A percentile compares a stretch with the other conserved stretches of the same genome.
phyloP scores from a whole-genome alignment of 78 protist species.

The Dictyostelium purpureum region DNA sequence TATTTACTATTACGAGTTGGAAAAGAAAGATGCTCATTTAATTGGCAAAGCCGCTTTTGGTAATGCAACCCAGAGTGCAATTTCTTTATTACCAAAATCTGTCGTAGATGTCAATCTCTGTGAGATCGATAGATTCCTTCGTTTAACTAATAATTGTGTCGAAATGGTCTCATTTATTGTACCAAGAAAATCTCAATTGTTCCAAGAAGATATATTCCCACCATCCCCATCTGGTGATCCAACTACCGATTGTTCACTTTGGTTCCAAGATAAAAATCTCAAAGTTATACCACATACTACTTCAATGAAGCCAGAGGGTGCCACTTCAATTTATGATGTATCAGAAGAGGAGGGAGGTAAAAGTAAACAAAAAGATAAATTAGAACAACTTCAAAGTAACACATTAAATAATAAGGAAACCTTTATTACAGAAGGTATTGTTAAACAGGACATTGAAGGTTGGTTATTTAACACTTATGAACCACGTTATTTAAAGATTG shows the following conservation, averaged over 20 bases:
- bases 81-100: slow-evolving; percentile 92
- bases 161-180: slow-evolving; percentile 91
- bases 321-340: slow-evolving; percentile 56
- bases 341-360: slow-evolving; percentile 78
- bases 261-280: neutral
- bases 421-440: slow-evolving; percentile 21
- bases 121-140: slow-evolving; percentile 90
- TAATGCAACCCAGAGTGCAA: slow-evolving; percentile 87
- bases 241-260: slow-evolving; percentile 42
- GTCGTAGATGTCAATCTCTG: slow-evolving; percentile 61
- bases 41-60: slow-evolving; percentile 84
- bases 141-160: slow-evolving; percentile 65
- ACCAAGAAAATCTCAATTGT: slow-evolving; percentile 93
- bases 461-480: slow-evolving; percentile 71
- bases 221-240: slow-evolving; percentile 78
- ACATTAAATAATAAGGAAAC: neutral
- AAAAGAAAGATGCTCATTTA: slow-evolving; percentile 70
- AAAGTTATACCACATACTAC: slow-evolving; percentile 40
- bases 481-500: slow-evolving; percentile 38
- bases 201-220: slow-evolving; percentile 95
- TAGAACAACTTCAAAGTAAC: slow-evolving; percentile 20
- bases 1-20: slow-evolving; percentile 94
- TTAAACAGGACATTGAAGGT: slow-evolving; percentile 74
- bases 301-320: slow-evolving; percentile 72
- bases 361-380: slow-evolving; percentile 71